Conservation (phyloP, 2,329 filamentous ascomycete genomes). For the Saccharata proteae region DNA sequence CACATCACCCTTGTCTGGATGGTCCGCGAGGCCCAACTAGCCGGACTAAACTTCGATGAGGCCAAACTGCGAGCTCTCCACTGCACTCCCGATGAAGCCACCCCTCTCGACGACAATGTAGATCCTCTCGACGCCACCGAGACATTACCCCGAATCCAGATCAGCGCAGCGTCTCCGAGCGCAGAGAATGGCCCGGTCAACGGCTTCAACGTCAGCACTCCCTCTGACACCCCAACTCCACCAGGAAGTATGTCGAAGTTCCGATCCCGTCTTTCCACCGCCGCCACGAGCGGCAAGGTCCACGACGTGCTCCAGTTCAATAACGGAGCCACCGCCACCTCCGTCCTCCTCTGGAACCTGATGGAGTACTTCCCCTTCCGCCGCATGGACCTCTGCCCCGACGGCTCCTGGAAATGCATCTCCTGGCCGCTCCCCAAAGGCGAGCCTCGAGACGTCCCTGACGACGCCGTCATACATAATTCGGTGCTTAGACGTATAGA, state of each 20-base stretch:
- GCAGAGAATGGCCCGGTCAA: constrained; percentile 4
- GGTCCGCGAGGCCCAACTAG: constrained; percentile 50
- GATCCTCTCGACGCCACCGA: not conserved
- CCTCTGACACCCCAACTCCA: constrained; percentile 11
- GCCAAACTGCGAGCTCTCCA: constrained; percentile 56
- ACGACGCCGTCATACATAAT: constrained; percentile 57
- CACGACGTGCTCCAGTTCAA: constrained; percentile 61
- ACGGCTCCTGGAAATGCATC: constrained; percentile 70
- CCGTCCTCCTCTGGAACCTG: constrained; percentile 58
- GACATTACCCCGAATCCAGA: constrained; percentile 19
- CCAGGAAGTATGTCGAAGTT: too few species aligned
- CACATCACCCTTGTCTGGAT: constrained; percentile 62
- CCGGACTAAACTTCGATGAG: constrained; percentile 59
- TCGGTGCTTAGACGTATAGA: constrained; percentile 64
- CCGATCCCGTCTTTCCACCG: constrained; percentile 45
- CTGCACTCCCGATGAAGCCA: constrained; percentile 38
- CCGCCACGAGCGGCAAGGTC: constrained; percentile 41
- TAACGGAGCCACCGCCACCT: constrained; percentile 42
- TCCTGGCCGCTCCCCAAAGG: constrained; percentile 68
- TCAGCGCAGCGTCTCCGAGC: constrained; percentile 18
- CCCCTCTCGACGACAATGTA: not conserved
- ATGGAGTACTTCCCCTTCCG: constrained; percentile 78
- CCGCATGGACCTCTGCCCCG: constrained; percentile 61
- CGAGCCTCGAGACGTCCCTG: constrained; percentile 64
- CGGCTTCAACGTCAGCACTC: constrained; percentile 1